Evolutionary conservation across 345 rosid genomes (phyloP).

Genomic region (Boechera divaricarpa): DNA sequence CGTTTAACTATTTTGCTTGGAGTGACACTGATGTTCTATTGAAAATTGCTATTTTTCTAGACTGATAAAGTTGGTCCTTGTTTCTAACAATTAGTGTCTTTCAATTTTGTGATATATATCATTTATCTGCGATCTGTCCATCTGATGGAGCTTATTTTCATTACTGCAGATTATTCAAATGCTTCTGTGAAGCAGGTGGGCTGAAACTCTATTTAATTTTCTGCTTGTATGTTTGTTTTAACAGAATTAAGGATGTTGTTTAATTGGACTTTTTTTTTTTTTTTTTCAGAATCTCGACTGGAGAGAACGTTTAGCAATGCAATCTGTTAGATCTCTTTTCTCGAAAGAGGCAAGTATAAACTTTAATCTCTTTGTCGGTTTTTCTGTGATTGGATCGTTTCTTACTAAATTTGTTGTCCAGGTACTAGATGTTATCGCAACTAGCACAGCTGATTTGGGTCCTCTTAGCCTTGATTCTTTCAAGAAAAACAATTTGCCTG

Average conservation of each 20-base stretch:
- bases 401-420: conserved; percentile 39
- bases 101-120: not conserved
- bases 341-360: conserved; percentile 73
- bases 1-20: not conserved
- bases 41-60: not conserved
- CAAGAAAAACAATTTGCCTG: conserved; percentile 73
- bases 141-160: conserved; percentile 26
- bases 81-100: conserved; percentile 2
- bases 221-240: not conserved
- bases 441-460: conserved; percentile 81
- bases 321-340: conserved; percentile 67
- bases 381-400: not conserved
- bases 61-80: not conserved
- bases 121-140: not conserved
- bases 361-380: not conserved
- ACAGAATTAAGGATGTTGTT: conserved; percentile 3
- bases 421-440: conserved; percentile 72
- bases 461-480: conserved; percentile 84
- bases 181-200: conserved; percentile 61
- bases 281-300: conserved; percentile 68
- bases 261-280: conserved; percentile 23
- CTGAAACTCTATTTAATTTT: not conserved
- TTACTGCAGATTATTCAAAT: conserved; percentile 62
- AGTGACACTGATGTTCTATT: conserved; percentile 16
- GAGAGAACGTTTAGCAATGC: conserved; percentile 82